phyloP scores from a whole-genome alignment of 1,139 yeast species.

The Suhomyces atakaporum region DNA sequence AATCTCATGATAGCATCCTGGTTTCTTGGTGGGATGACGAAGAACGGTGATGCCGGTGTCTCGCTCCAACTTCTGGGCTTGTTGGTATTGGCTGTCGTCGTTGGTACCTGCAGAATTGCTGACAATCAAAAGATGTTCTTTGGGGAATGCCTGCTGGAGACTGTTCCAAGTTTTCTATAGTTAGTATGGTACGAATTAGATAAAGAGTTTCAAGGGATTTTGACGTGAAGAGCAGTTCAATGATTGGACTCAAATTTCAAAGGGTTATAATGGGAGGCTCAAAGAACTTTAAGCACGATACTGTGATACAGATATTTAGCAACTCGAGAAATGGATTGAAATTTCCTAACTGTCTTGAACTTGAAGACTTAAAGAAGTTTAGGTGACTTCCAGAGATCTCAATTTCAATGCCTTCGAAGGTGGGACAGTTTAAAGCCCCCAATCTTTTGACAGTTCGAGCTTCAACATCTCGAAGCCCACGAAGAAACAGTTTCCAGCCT shows the following conservation, averaged over 20 bases:
- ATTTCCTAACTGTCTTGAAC: too few relatives aligned
- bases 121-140: slow-evolving; percentile 70
- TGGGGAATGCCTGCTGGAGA: slow-evolving; percentile 60
- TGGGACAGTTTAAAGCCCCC: not conserved
- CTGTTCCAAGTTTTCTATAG: slow-evolving; percentile 54
- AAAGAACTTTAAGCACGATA: not conserved
- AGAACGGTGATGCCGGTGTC: slow-evolving; percentile 77
- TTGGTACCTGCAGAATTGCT: slow-evolving; percentile 93
- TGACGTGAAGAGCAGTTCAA: too few relatives aligned
- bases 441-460: not conserved
- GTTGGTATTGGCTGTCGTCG: slow-evolving; percentile 62
- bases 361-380: too few relatives aligned
- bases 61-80: slow-evolving; percentile 65
- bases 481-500: not conserved
- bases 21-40: slow-evolving; percentile 80
- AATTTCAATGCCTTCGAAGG: too few relatives aligned
- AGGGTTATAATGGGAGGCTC: too few relatives aligned
- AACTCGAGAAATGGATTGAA: too few relatives aligned
- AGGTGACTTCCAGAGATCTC: too few relatives aligned
- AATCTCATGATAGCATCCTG: slow-evolving; percentile 81
- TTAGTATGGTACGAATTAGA: too few relatives aligned
- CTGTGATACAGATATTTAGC: too few relatives aligned
- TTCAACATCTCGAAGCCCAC: not conserved
- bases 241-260: too few relatives aligned
- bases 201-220: too few relatives aligned